A percentile compares a stretch with the other conserved stretches of the same genome.
Conservation (phyloP, 106 monocot genomes). For the Allium fistulosum region DNA sequence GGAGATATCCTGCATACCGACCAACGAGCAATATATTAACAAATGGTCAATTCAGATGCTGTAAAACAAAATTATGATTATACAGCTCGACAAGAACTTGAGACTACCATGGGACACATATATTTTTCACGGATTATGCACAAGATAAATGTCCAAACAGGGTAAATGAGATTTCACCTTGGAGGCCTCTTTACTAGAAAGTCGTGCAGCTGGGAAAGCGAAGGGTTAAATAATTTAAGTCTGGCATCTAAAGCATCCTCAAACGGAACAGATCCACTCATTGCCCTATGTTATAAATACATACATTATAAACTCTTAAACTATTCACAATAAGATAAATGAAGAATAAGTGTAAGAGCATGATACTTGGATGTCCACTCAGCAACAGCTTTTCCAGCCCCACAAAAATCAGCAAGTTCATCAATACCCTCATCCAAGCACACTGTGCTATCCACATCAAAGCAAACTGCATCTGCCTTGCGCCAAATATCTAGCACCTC, state of each 20-base stretch:
- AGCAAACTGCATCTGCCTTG: constrained; percentile 82
- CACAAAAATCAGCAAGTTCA: constrained; percentile 93
- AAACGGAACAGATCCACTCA: constrained; percentile 93
- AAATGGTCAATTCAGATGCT: no score
- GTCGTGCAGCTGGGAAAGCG: constrained; percentile 55
- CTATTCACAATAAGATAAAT: no score
- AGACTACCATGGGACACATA: no score
- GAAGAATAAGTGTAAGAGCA: neutral
- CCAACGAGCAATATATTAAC: neutral
- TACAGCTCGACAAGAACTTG: no score
- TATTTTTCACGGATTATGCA: no score
- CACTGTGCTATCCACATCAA: constrained; percentile 98
- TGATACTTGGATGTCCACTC: constrained; percentile 87
- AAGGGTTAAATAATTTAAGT: constrained; percentile 83
- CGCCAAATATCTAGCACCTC: constrained; percentile 79
- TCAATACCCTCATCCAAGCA: constrained; percentile 97
- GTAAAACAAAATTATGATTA: no score
- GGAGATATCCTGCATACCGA: constrained; percentile 72
- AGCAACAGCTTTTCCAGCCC: constrained; percentile 91
- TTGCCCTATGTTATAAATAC: constrained; percentile 43
- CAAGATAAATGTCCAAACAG: neutral
- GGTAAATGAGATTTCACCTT: constrained; percentile 29
- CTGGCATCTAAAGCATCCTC: constrained; percentile 91
- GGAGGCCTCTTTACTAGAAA: constrained; percentile 85
- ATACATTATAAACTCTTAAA: no score